Base-by-base conservation (phyloP, 768 basidiomycete genomes). In the Boletus bicolor region DNA sequence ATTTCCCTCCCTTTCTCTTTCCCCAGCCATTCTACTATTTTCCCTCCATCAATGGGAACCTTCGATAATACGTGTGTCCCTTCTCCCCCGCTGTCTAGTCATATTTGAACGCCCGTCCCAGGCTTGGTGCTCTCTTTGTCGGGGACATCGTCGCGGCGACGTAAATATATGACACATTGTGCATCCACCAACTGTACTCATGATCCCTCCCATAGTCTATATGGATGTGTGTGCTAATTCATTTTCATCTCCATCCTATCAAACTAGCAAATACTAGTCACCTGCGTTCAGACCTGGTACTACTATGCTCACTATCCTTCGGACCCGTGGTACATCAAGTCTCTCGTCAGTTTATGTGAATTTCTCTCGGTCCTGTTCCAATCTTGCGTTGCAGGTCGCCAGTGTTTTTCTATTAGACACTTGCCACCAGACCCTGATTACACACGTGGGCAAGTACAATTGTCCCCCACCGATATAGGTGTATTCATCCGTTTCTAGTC, bases 231-330 rank as follows among this genome's bases (percentile, higher is more conserved):
- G 71, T 63, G 42, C 2, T 30, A 19, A n/a, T 35, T 14, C 15
- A 15, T 14, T 24, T 39, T 7, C 32, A 24, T 37, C 6, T 43
- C 0, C 21, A 15, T 15, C 14, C 15, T 9, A 4, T 56, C 43
- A 36, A 61, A 19, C 30, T n/a, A 17, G 10, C n/a, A 24, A 32
- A 19, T 53, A 2, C 48, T 43, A 85, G 83, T 83, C n/a, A 80
- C 80, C 7, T 73, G 73, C 39, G 68, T 84, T 30, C 84, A 85
- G 64, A 74, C 76, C 1, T 82, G 76, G 74, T 82, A 78, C 58
- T 85, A 84, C 60, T 83, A 68, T 53, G 73, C 69, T 15, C 76
- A 55, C 3, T 73, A 84, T 62, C 77, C 80, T 50, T 72, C 68
- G 26, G 83, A 84, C 63, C 61, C 67, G 26, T 82, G 80, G 80